These are phyloP conservation scores for Adiantum capillusveneris DNA, from an alignment of 75 land plant species.

Conservation along the genomic window DNA sequence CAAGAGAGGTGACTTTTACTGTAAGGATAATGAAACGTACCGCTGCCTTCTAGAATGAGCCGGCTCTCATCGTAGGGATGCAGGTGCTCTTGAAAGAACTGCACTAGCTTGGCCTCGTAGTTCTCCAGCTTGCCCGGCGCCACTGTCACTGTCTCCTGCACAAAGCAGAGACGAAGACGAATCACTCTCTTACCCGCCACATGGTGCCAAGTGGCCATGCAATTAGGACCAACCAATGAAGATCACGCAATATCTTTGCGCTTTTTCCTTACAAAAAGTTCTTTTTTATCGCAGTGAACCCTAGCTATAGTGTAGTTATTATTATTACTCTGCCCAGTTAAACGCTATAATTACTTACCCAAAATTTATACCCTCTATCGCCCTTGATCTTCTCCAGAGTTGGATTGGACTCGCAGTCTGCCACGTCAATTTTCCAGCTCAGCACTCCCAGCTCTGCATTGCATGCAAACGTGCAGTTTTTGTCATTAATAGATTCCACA, in stretches of 20 bases:
- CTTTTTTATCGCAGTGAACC: no score
- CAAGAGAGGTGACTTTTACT: no score
- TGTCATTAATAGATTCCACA: no score
- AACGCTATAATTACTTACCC: no score
- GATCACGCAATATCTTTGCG: no score
- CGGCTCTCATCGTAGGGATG: slow-evolving; percentile 29
- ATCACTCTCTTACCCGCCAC: background rate
- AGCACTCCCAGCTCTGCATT: slow-evolving; percentile 8
- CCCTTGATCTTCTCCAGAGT: slow-evolving; percentile 11
- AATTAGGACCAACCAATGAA: no score
- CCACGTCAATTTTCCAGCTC: slow-evolving; percentile 19
- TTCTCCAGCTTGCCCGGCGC: slow-evolving; percentile 17
- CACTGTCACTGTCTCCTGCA: slow-evolving; percentile 21
- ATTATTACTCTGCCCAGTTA: no score
- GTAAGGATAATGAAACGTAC: no score
- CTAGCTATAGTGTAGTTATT: no score
- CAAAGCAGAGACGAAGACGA: background rate
- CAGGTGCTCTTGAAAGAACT: slow-evolving; percentile 21
- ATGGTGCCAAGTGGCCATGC: no score
- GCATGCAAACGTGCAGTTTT: no score
- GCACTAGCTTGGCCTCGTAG: slow-evolving; percentile 17
- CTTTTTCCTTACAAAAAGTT: no score
- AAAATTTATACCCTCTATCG: slow-evolving; percentile 17
- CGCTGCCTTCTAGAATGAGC: slow-evolving; percentile 21
- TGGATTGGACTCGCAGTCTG: slow-evolving; percentile 9